Evolutionary conservation across 768 basidiomycete genomes (phyloP).

Genomic region (Megacollybia marginata): DNA sequence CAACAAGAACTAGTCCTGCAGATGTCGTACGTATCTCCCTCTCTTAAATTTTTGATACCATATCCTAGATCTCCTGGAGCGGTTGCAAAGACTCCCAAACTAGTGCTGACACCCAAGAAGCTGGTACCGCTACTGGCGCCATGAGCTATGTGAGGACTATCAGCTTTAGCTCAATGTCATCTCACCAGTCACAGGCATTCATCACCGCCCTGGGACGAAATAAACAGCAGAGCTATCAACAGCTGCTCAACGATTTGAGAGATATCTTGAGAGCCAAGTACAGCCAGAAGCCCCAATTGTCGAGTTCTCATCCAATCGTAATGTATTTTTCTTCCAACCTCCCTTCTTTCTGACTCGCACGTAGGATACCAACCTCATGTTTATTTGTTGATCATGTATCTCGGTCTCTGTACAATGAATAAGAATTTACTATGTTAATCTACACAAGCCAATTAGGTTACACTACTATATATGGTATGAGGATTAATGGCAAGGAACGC

Average conservation of each 20-base stretch:
- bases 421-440: too few species aligned
- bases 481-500: slow-evolving; percentile 39
- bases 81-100: slow-evolving; percentile 79
- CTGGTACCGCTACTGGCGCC: slow-evolving; percentile 63
- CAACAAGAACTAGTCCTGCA: slow-evolving; percentile 70
- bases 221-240: slow-evolving; percentile 43
- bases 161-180: background rate
- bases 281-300: slow-evolving; percentile 50
- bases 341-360: background rate
- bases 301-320: slow-evolving; percentile 36
- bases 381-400: slow-evolving; percentile 22
- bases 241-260: slow-evolving; percentile 37
- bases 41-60: slow-evolving; percentile 1
- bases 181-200: slow-evolving; percentile 37
- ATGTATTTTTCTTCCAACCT: slow-evolving; percentile 7
- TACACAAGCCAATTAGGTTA: too few species aligned
- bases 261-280: slow-evolving; percentile 38
- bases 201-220: slow-evolving; percentile 43
- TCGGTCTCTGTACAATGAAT: background rate
- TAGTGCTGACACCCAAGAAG: slow-evolving; percentile 69
- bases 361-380: slow-evolving; percentile 32
- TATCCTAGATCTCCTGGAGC: slow-evolving; percentile 69
- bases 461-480: too few species aligned
- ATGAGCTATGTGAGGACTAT: slow-evolving; percentile 62
- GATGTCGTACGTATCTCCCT: slow-evolving; percentile 62